These are phyloP conservation scores for Suillus clintonianus DNA, from an alignment of 768 basidiomycete species.

Conservation along the genomic window DNA sequence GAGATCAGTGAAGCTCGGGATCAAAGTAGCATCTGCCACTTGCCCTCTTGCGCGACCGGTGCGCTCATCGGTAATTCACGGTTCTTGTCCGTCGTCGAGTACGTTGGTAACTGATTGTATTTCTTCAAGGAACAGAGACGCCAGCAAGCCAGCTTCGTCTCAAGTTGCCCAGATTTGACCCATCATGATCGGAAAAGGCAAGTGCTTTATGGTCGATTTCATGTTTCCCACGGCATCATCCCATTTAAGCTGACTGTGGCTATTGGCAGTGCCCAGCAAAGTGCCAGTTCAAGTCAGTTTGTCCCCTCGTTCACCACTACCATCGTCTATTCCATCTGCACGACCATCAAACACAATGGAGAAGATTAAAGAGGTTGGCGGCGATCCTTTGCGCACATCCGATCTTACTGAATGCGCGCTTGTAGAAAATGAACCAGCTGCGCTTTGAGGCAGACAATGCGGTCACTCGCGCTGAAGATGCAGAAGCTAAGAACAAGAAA, in stretches of 20 bases:
- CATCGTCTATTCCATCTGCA: slow-evolving; percentile 1
- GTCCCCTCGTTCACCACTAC: slow-evolving; percentile 8
- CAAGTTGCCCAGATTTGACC: slow-evolving; percentile 1
- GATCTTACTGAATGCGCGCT: slow-evolving; percentile 7
- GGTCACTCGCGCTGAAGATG: slow-evolving; percentile 79
- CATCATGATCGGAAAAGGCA: slow-evolving; percentile 37
- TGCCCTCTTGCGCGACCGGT: slow-evolving; percentile 81
- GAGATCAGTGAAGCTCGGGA: slow-evolving; percentile 15
- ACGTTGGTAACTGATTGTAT: slow-evolving; percentile 3
- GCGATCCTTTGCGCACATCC: neutral
- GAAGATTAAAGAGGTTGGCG: slow-evolving; percentile 47
- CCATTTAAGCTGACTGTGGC: slow-evolving; percentile 21
- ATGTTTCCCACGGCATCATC: slow-evolving; percentile 36
- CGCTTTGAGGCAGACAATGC: slow-evolving; percentile 86
- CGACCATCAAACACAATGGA: slow-evolving; percentile 39
- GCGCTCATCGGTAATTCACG: slow-evolving; percentile 49
- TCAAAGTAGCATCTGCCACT: slow-evolving; percentile 20
- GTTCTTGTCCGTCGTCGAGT: slow-evolving; percentile 2
- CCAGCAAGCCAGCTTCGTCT: neutral
- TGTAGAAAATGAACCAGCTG: slow-evolving; percentile 73
- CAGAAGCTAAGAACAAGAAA: slow-evolving; percentile 83
- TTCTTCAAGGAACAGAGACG: slow-evolving; percentile 1
- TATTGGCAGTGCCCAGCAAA: slow-evolving; percentile 17
- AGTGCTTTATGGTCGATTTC: slow-evolving; percentile 5
- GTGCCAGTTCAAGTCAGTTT: slow-evolving; percentile 11